Evolutionary conservation across 768 basidiomycete species (phyloP).

Genomic region (Leccinum subgranulosum): DNA sequence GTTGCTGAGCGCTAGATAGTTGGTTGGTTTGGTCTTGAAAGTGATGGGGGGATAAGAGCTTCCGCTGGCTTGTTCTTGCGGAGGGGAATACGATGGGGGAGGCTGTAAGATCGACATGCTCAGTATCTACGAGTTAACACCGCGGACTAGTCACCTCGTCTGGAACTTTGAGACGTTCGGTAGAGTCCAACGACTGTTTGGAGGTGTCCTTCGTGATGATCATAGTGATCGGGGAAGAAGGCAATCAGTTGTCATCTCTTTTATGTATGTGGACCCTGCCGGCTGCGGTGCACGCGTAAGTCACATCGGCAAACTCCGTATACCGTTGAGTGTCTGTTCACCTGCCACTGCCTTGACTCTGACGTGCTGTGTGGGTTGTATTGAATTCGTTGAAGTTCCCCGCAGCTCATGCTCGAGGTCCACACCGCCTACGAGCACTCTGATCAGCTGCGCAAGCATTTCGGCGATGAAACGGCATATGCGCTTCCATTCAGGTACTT

Average conservation of each 20-base stretch:
- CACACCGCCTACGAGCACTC: background rate
- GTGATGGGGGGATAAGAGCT: background rate
- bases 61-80: background rate
- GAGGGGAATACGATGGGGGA: slow-evolving; percentile 24
- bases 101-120: slow-evolving; percentile 8
- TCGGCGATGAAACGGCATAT: background rate
- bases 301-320: too few species aligned
- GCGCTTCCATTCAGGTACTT: background rate
- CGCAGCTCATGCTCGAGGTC: background rate
- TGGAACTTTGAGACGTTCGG: background rate
- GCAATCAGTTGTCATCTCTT: background rate
- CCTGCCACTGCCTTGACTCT: too few species aligned
- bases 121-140: background rate
- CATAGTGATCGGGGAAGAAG: slow-evolving; percentile 5
- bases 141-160: slow-evolving; percentile 8
- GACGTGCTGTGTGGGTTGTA: background rate
- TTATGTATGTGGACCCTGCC: background rate
- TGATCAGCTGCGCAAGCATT: background rate
- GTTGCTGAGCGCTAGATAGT: slow-evolving; percentile 17
- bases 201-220: background rate
- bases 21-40: slow-evolving; percentile 30
- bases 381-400: background rate
- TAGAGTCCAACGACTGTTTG: background rate
- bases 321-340: too few species aligned
- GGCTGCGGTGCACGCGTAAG: too few species aligned